Conservation (phyloP, 257 asterid genomes). For the Solanum gracilifrons region DNA sequence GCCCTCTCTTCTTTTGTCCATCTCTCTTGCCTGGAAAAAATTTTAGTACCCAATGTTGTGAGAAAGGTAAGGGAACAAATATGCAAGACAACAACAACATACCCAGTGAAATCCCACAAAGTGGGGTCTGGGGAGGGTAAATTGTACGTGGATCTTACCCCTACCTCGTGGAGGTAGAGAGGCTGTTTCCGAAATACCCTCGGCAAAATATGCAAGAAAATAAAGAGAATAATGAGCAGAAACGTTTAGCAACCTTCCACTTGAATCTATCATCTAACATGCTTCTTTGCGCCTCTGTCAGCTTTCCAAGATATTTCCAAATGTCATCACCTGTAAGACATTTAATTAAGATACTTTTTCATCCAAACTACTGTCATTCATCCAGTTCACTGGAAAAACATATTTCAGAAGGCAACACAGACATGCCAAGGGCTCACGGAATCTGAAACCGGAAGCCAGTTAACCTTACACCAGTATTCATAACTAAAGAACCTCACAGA, state of each 20-base stretch:
- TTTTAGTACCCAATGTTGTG: neutral
- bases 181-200: neutral
- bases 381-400: neutral
- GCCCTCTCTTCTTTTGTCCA: conserved; percentile 94
- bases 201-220: neutral
- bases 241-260: conserved; percentile 66
- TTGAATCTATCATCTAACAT: conserved; percentile 97
- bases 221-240: neutral
- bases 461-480: neutral
- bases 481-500: neutral
- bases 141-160: neutral
- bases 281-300: conserved; percentile 95
- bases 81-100: neutral
- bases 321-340: conserved; percentile 76
- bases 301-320: conserved; percentile 94
- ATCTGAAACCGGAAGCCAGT: neutral
- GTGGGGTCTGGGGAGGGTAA: neutral
- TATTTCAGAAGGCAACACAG: neutral
- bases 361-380: neutral
- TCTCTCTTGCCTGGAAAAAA: conserved; percentile 78
- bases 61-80: neutral
- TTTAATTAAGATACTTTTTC: conserved; percentile 1
- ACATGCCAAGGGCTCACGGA: neutral
- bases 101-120: neutral
- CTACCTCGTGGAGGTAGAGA: neutral